Conservation (phyloP, 116 monocot species). For the Iris pallida region DNA sequence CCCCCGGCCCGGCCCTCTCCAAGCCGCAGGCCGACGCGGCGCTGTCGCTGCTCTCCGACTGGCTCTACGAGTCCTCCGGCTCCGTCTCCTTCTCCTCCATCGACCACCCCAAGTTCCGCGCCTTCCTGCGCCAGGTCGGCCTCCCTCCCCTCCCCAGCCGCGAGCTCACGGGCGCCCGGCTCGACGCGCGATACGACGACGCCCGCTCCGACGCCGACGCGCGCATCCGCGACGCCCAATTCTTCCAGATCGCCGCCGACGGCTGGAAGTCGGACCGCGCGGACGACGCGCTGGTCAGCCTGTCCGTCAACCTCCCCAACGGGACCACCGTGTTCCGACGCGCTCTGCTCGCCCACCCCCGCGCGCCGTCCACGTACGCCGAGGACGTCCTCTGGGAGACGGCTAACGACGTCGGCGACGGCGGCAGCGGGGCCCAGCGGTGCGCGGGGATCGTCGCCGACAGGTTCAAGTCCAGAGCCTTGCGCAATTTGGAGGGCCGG, state of each 20-base stretch:
- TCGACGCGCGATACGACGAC: slow-evolving; percentile 46
- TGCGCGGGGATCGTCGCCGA: slow-evolving; percentile 76
- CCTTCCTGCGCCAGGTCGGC: slow-evolving; percentile 73
- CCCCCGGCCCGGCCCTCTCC: slow-evolving; percentile 46
- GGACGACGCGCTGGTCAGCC: slow-evolving; percentile 45
- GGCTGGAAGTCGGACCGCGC: slow-evolving; percentile 74
- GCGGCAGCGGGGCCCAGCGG: slow-evolving; percentile 17
- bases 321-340: slow-evolving; percentile 64
- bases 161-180: slow-evolving; percentile 47
- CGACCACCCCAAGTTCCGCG: slow-evolving; percentile 67
- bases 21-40: slow-evolving; percentile 63
- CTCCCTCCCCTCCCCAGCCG: slow-evolving; percentile 50
- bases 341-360: slow-evolving; percentile 30
- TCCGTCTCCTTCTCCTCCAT: slow-evolving; percentile 54
- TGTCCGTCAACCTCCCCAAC: slow-evolving; percentile 72
- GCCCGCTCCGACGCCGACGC: slow-evolving; percentile 47
- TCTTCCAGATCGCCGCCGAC: slow-evolving; percentile 75
- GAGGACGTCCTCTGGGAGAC: slow-evolving; percentile 52
- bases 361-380: slow-evolving; percentile 40
- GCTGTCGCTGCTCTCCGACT: slow-evolving; percentile 55
- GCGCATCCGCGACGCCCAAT: slow-evolving; percentile 62
- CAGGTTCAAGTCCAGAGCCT: slow-evolving; percentile 62
- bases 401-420: slow-evolving; percentile 16
- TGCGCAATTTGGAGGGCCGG: slow-evolving; percentile 54
- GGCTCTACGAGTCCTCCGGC: slow-evolving; percentile 65